These are phyloP conservation scores for Thermochaetoides thermophila DNA, from an alignment of 495 filamentous ascomycete genomes.

Conservation along the genomic window DNA sequence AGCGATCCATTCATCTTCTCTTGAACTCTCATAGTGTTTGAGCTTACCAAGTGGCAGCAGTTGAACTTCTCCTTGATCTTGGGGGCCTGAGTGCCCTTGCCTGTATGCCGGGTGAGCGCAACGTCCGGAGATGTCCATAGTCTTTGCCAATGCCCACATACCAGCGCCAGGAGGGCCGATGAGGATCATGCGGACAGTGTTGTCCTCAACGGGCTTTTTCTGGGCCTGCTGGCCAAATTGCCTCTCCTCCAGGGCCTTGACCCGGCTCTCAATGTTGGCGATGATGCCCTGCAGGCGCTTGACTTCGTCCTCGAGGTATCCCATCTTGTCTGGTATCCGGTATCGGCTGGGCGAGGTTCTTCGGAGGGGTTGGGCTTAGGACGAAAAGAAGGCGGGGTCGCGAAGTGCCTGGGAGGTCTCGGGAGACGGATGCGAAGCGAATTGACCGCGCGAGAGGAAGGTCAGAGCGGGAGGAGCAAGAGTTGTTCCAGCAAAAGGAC, in stretches of 20 bases:
- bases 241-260: constrained; percentile 58
- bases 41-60: constrained; percentile 83
- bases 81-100: constrained; percentile 97
- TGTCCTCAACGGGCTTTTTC: constrained; percentile 38
- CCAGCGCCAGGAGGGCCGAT: constrained; percentile 97
- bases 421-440: constrained; percentile 3
- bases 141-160: constrained; percentile 30
- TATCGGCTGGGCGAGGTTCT: constrained; percentile 9
- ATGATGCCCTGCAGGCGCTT: constrained; percentile 64
- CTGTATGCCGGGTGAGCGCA: constrained; percentile 32
- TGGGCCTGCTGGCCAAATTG: constrained; percentile 31
- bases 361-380: constrained; percentile 5
- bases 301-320: constrained; percentile 68
- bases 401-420: constrained; percentile 7
- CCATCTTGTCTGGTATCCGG: constrained; percentile 47
- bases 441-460: too few species aligned
- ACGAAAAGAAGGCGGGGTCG: constrained; percentile 8
- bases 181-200: constrained; percentile 91
- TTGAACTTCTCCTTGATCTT: constrained; percentile 95
- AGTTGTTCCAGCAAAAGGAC: constrained; percentile 4
- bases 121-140: constrained; percentile 5
- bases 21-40: too few species aligned
- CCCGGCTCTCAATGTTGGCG: constrained; percentile 66
- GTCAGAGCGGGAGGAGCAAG: constrained; percentile 14
- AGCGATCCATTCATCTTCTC: too few species aligned